These are phyloP conservation scores for Vickermania spadyakhi DNA, from an alignment of 208 protist genomes.

Conservation along the genomic window DNA sequence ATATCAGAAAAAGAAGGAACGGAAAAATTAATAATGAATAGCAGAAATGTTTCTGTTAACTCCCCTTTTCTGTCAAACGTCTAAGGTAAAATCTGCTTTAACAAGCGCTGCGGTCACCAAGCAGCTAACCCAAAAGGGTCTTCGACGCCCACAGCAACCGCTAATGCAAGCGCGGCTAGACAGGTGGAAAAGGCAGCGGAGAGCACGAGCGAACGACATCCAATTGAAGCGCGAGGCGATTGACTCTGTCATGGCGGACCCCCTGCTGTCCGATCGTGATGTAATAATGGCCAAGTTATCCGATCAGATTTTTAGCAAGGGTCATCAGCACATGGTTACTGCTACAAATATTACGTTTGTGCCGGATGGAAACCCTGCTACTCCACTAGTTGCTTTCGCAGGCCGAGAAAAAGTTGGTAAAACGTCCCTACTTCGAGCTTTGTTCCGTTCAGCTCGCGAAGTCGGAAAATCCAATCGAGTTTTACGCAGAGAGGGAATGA, in stretches of 20 bases:
- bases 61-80: too few species aligned
- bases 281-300: constrained; percentile 64
- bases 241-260: constrained; percentile 27
- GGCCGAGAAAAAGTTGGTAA: constrained; percentile 63
- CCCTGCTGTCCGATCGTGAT: constrained; percentile 37
- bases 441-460: constrained; percentile 61
- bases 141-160: background rate
- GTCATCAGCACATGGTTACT: constrained; percentile 52
- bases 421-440: constrained; percentile 61
- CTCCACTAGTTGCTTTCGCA: constrained; percentile 64
- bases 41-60: too few species aligned
- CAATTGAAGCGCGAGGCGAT: constrained; percentile 32
- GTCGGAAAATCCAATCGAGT: constrained; percentile 67
- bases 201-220: constrained; percentile 21
- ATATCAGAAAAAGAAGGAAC: too few species aligned
- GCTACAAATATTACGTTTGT: constrained; percentile 80
- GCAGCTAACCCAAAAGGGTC: background rate
- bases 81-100: too few species aligned
- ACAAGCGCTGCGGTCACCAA: background rate
- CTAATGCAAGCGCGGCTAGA: background rate
- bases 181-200: background rate
- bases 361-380: constrained; percentile 78
- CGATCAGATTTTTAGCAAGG: constrained; percentile 77
- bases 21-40: too few species aligned
- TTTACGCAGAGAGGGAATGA: constrained; percentile 73